These are phyloP conservation scores for Vanrija sp. DNA, from an alignment of 1,284 basidiomycete species.

Conservation along the genomic window DNA sequence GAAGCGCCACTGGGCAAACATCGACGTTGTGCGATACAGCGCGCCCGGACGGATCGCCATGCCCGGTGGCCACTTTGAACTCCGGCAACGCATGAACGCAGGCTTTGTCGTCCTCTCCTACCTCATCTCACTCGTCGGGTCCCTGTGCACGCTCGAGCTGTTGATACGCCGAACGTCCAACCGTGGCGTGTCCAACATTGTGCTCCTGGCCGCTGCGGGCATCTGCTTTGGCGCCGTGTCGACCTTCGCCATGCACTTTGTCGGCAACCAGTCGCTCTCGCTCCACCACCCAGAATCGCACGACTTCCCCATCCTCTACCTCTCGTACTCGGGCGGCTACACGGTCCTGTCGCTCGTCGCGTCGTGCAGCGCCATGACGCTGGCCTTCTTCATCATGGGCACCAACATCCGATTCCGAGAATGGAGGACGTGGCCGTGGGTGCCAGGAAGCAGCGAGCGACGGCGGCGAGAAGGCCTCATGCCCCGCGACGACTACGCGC, in stretches of 20 bases:
- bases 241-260: slow-evolving; percentile 51
- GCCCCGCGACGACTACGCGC: slow-evolving; percentile 27
- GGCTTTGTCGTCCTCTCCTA: slow-evolving; percentile 50
- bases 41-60: not conserved
- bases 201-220: slow-evolving; percentile 47
- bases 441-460: slow-evolving; percentile 10
- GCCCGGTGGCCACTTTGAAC: slow-evolving; percentile 25
- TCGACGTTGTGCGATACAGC: not conserved
- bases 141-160: slow-evolving; percentile 50
- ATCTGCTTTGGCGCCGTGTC: slow-evolving; percentile 51
- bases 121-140: slow-evolving; percentile 48
- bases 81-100: slow-evolving; percentile 39
- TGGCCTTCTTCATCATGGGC: slow-evolving; percentile 52
- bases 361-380: slow-evolving; percentile 48
- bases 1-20: not conserved
- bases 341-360: slow-evolving; percentile 51
- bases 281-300: slow-evolving; percentile 38
- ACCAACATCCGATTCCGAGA: slow-evolving; percentile 30
- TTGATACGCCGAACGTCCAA: slow-evolving; percentile 48
- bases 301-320: slow-evolving; percentile 29
- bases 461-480: not conserved
- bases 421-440: slow-evolving; percentile 27
- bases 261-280: slow-evolving; percentile 50
- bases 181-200: slow-evolving; percentile 44
- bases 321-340: slow-evolving; percentile 48